Conservation (phyloP, 768 basidiomycete genomes). For the Coprinopsis cinerea region DNA sequence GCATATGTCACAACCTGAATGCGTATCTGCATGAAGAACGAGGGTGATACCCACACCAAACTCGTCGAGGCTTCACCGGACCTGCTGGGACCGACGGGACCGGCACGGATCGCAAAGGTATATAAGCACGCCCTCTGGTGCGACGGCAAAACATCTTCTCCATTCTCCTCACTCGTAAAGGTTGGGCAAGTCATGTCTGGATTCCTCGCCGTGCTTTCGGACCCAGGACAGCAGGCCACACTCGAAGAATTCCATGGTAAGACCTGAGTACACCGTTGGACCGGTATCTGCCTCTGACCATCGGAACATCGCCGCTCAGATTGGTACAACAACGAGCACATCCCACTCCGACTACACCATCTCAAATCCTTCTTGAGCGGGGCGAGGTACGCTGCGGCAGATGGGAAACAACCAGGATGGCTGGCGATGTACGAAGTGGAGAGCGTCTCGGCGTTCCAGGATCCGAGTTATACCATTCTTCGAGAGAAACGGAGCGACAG, state of each 20-base stretch:
- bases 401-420: conserved; percentile 35
- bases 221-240: conserved; percentile 35
- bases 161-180: no score
- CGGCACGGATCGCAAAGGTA: neutral
- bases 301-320: conserved; percentile 19
- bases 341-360: conserved; percentile 43
- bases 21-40: no score
- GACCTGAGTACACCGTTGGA: neutral
- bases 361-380: conserved; percentile 42
- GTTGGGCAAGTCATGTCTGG: no score
- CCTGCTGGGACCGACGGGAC: conserved; percentile 1
- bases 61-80: no score
- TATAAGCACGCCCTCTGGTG: neutral
- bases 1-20: no score
- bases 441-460: conserved; percentile 32
- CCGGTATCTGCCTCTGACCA: neutral
- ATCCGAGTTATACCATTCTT: conserved; percentile 38
- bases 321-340: conserved; percentile 55
- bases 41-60: neutral
- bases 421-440: conserved; percentile 46
- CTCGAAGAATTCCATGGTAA: conserved; percentile 48
- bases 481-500: conserved; percentile 38
- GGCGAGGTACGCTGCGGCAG: conserved; percentile 36
- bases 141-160: neutral
- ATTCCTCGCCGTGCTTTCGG: conserved; percentile 44